A percentile compares a stretch with the other conserved stretches of the same genome.
Evolutionary conservation across 495 filamentous ascomycete species (phyloP).

Genomic region (Margaritispora aquatica): DNA sequence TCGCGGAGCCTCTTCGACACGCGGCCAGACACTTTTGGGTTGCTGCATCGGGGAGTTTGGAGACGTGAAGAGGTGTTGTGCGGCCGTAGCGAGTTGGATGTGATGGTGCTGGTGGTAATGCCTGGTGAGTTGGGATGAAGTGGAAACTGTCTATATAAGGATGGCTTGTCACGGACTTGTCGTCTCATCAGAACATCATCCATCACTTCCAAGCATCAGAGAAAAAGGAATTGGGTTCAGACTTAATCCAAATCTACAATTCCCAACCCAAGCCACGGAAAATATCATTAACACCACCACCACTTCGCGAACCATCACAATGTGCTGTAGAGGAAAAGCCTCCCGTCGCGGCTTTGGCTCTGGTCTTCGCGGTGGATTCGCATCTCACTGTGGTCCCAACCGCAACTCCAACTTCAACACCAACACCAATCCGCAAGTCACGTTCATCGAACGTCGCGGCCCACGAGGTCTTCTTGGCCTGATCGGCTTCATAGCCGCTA

Average conservation of each 20-base stretch:
- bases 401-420: neutral
- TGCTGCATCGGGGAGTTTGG: neutral
- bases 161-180: neutral
- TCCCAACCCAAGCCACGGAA: too few species aligned
- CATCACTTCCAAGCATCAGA: neutral
- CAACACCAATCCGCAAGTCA: neutral
- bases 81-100: neutral
- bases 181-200: neutral
- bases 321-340: neutral
- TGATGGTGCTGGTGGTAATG: neutral
- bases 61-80: neutral
- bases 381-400: neutral
- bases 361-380: neutral
- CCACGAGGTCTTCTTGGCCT: neutral
- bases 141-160: neutral
- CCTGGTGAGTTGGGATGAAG: neutral
- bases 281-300: neutral
- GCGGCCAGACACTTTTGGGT: neutral
- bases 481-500: neutral
- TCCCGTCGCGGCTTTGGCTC: neutral
- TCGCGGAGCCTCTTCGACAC: neutral
- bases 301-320: neutral
- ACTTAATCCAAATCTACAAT: neutral
- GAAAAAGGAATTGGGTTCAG: neutral
- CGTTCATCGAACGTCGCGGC: too few species aligned